phyloP scores from a whole-genome alignment of 768 basidiomycete genomes.

The Melanogaster broomeanus region DNA sequence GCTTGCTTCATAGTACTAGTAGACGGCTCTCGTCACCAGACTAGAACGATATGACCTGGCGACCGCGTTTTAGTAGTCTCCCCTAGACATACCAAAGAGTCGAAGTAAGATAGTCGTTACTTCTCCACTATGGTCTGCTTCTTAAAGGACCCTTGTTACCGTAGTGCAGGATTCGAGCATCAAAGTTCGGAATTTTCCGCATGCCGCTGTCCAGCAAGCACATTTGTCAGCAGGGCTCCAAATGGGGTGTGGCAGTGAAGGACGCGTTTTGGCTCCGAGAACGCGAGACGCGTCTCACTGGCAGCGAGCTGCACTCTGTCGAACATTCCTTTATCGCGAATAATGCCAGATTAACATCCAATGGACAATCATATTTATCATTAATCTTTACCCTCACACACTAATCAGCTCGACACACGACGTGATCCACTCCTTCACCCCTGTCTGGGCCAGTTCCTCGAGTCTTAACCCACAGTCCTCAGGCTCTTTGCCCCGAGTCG shows the following conservation, averaged over 20 bases:
- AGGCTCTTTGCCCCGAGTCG: too few relatives aligned
- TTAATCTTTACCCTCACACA: neutral
- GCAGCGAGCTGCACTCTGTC: too few relatives aligned
- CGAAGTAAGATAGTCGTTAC: neutral
- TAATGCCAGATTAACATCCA: too few relatives aligned
- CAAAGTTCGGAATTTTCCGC: neutral
- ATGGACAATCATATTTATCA: neutral
- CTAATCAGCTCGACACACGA: neutral
- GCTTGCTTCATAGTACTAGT: too few relatives aligned
- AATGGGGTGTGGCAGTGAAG: too few relatives aligned
- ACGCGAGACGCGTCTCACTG: too few relatives aligned
- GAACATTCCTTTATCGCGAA: too few relatives aligned
- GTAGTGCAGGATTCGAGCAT: neutral
- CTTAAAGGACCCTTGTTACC: neutral
- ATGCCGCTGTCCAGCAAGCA: neutral
- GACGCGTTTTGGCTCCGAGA: too few relatives aligned
- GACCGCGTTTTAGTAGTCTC: neutral
- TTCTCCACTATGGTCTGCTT: neutral
- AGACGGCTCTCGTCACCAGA: too few relatives aligned
- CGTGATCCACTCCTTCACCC: too few relatives aligned
- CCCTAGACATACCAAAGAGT: too few relatives aligned
- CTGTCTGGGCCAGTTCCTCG: neutral
- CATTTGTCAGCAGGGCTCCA: neutral
- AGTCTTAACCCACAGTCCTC: neutral
- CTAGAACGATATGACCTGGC: too few relatives aligned